phyloP scores from a whole-genome alignment of 2,329 filamentous ascomycete species.

The Cytospora piceicola region DNA sequence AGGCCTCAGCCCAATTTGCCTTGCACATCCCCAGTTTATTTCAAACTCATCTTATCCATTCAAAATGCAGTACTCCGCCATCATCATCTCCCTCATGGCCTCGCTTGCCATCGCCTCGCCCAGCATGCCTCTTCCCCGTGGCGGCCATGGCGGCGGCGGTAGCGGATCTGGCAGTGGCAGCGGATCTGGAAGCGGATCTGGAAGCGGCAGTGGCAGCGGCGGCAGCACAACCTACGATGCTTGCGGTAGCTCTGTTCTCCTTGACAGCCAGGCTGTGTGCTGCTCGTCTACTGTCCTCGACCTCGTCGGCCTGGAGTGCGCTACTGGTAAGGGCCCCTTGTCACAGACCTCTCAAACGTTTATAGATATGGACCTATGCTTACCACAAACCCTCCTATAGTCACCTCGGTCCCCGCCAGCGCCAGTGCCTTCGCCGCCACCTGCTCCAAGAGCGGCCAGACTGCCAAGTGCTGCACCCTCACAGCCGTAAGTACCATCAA shows the following conservation, averaged over 20 bases:
- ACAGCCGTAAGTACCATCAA: background rate
- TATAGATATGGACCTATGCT: background rate
- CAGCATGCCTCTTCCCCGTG: background rate
- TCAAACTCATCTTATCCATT: background rate
- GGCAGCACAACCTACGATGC: conserved; percentile 6
- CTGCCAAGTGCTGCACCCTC: conserved; percentile 16
- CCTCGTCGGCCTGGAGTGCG: conserved; percentile 17
- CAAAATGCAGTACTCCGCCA: conserved; percentile 25
- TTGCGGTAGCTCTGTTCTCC: conserved; percentile 7
- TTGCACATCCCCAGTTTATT: background rate
- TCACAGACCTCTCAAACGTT: background rate
- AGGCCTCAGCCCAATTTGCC: background rate
- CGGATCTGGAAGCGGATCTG: conserved; percentile 4
- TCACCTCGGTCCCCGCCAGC: background rate
- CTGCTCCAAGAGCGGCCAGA: conserved; percentile 8
- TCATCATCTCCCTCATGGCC: conserved; percentile 24
- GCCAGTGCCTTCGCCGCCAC: background rate
- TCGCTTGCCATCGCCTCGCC: conserved; percentile 26
- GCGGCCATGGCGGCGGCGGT: background rate
- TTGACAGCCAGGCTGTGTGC: conserved; percentile 12
- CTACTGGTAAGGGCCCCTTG: conserved; percentile 1
- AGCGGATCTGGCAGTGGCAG: background rate
- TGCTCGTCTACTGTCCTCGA: conserved; percentile 14
- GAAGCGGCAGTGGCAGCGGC: background rate
- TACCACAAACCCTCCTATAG: background rate